Conservation (phyloP, 176 grass and related monocot species). For the Triticum turgidum region DNA sequence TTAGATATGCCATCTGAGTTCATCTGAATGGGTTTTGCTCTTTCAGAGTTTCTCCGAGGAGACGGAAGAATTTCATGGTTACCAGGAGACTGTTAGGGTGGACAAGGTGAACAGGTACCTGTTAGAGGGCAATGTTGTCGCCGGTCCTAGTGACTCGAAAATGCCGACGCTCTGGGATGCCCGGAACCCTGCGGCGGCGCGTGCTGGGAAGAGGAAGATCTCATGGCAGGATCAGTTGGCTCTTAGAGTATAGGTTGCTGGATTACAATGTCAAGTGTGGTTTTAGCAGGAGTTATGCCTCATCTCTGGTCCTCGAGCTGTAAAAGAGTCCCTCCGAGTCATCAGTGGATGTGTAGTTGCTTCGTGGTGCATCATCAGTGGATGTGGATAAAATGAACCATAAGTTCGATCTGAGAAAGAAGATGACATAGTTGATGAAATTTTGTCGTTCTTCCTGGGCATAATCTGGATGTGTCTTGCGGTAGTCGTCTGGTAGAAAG, state of each 20-base stretch:
- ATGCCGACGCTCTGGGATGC: slow-evolving; percentile 33
- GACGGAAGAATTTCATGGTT: slow-evolving; percentile 28
- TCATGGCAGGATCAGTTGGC: slow-evolving; percentile 72
- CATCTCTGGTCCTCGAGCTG: slow-evolving; percentile 7
- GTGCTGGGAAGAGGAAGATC: slow-evolving; percentile 57
- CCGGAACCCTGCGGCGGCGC: background rate
- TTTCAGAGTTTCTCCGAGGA: slow-evolving; percentile 50
- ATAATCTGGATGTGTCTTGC: background rate
- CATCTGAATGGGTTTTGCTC: background rate
- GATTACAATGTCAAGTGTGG: background rate
- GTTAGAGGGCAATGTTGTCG: background rate
- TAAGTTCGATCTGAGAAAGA: background rate
- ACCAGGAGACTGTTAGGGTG: background rate
- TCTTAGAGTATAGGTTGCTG: slow-evolving; percentile 55
- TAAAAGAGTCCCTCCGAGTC: slow-evolving; percentile 1
- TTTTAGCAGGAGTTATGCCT: background rate
- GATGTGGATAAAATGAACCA: background rate
- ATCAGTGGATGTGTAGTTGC: slow-evolving; percentile 5
- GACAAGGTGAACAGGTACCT: slow-evolving; percentile 24
- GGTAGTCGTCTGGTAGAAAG: too few species aligned
- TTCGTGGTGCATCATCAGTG: background rate
- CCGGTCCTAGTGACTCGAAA: slow-evolving; percentile 21
- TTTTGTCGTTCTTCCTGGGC: background rate
- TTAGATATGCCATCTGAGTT: background rate
- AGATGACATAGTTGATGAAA: background rate